These are phyloP conservation scores for Phytophthora tentaculata DNA, from an alignment of 352 stramenopile genomes.

Conservation along the genomic window DNA sequence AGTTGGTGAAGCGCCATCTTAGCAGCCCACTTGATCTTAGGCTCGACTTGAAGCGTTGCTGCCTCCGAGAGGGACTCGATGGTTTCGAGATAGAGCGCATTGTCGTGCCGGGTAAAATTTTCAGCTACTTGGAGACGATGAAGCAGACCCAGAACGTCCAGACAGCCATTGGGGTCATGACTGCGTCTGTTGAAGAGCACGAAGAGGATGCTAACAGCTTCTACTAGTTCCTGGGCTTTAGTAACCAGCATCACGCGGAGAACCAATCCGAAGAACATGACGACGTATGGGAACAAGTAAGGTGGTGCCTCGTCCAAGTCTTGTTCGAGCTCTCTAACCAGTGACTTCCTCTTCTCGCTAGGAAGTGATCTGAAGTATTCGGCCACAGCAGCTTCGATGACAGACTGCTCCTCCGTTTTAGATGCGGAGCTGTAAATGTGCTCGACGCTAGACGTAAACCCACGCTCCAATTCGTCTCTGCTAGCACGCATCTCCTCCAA, in stretches of 20 bases:
- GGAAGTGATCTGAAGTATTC: slow-evolving; percentile 23
- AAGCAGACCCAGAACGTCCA: slow-evolving; percentile 32
- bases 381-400: neutral
- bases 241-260: neutral
- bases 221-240: slow-evolving; percentile 5
- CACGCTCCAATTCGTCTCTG: slow-evolving; percentile 18
- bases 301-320: slow-evolving; percentile 40
- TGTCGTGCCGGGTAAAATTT: slow-evolving; percentile 27
- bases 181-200: slow-evolving; percentile 30
- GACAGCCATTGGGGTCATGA: slow-evolving; percentile 33
- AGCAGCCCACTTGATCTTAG: slow-evolving; percentile 36
- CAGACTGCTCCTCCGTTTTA: neutral
- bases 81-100: slow-evolving; percentile 29
- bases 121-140: slow-evolving; percentile 23
- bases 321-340: slow-evolving; percentile 35
- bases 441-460: slow-evolving; percentile 9
- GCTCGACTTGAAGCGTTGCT: slow-evolving; percentile 30
- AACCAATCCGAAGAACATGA: slow-evolving; percentile 30
- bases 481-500: slow-evolving; percentile 19
- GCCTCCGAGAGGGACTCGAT: slow-evolving; percentile 35
- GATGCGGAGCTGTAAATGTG: slow-evolving; percentile 10
- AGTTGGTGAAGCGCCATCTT: slow-evolving; percentile 49
- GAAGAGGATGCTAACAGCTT: slow-evolving; percentile 31
- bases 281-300: slow-evolving; percentile 37
- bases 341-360: slow-evolving; percentile 10